phyloP scores from a whole-genome alignment of 345 rosid species.

The Excoecaria agallocha region DNA sequence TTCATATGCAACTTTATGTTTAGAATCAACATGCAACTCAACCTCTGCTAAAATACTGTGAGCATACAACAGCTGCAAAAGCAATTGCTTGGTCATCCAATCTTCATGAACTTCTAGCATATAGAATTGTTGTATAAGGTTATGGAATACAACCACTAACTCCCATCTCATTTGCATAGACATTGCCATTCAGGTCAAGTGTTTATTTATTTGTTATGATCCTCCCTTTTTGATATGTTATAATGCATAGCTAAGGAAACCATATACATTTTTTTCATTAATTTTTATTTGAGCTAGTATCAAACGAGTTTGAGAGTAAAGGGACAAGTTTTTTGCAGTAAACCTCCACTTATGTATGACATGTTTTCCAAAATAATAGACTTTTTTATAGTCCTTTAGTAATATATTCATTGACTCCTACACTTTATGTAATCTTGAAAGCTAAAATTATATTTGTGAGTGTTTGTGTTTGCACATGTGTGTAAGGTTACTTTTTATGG shows the following conservation, averaged over 20 bases:
- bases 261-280: too few relatives aligned
- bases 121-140: slow-evolving; percentile 96
- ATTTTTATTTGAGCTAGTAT: neutral
- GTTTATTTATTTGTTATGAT: too few relatives aligned
- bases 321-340: neutral
- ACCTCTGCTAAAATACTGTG: slow-evolving; percentile 83
- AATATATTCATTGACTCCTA: neutral
- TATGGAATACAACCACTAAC: slow-evolving; percentile 96
- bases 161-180: slow-evolving; percentile 84
- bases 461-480: neutral
- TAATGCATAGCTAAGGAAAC: too few relatives aligned
- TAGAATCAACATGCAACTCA: slow-evolving; percentile 98
- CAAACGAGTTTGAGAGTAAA: neutral
- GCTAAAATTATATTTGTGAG: neutral
- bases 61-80: slow-evolving; percentile 96
- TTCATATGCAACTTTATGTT: slow-evolving; percentile 72
- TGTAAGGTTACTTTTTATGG: neutral
- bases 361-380: too few relatives aligned
- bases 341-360: neutral
- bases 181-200: slow-evolving; percentile 85
- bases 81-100: slow-evolving; percentile 99
- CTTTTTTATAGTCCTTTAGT: neutral
- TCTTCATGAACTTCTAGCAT: slow-evolving; percentile 95
- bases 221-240: too few relatives aligned
- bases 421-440: neutral